Conservation (phyloP, 164 flowering plant species). For the Buxus sempervirens region DNA sequence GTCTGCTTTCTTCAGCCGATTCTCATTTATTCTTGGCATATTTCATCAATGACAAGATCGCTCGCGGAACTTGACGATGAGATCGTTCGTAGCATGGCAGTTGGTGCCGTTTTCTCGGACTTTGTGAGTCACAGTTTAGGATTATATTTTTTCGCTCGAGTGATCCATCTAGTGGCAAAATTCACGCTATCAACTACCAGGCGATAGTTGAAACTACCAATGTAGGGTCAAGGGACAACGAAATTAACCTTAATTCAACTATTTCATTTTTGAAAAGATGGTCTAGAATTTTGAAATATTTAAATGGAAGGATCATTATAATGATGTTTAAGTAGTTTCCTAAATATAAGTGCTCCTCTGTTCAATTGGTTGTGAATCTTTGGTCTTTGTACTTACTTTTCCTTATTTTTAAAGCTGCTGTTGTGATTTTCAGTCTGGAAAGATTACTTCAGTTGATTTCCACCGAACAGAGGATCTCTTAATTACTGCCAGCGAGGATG, state of each 20-base stretch:
- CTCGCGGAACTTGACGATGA: slow-evolving; percentile 70
- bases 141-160: not conserved
- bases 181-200: not conserved
- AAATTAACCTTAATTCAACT: too few species aligned
- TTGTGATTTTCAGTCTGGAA: slow-evolving; percentile 57
- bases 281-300: not conserved
- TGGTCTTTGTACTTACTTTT: not conserved
- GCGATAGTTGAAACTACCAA: not conserved
- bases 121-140: slow-evolving; percentile 44
- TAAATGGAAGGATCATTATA: not conserved
- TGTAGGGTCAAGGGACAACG: not conserved
- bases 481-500: slow-evolving; percentile 89
- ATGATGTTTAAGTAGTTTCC: not conserved
- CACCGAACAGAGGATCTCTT: slow-evolving; percentile 92
- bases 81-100: slow-evolving; percentile 75
- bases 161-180: too few species aligned
- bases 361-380: not conserved
- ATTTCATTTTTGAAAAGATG: not conserved
- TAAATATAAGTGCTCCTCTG: not conserved
- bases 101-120: slow-evolving; percentile 91
- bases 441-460: slow-evolving; percentile 83
- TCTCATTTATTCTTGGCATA: not conserved
- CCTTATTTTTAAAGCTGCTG: not conserved
- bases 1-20: not conserved
- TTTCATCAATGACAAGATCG: slow-evolving; percentile 21